Evolutionary conservation across 257 asterid species (phyloP), one percentile per base, ranked within the genome.

Genomic region (Solanum lignicaule): DNA sequence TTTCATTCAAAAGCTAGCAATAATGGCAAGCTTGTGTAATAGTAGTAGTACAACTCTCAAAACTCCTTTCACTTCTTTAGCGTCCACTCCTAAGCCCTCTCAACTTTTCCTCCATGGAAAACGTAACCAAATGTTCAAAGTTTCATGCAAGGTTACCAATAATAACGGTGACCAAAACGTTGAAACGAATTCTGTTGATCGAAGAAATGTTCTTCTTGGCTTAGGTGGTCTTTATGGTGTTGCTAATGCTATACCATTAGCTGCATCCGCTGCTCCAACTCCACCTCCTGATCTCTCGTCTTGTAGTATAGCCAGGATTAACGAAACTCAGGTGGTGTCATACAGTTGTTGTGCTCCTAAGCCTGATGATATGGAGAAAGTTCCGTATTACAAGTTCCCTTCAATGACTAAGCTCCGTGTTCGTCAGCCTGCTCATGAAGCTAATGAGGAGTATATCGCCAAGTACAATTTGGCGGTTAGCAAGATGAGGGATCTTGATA

Each of bases 391-490:
- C 23, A 35, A 31, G 72, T 85, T 88, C 33, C 43, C 86, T 5
- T 5, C 62, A 11, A 31, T 83, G 48, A 10, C 75, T 21, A 8
- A 36, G 48, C 72, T 39, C 86, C 81, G 86, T 29, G 55, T 83
- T 18, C 89, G 91, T 12, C 11, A 35, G 87, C 32, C 84, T n/a
- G 89, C 89, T n/a, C 89, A 89, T 36, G 41, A 31, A 11, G 48
- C 78, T 9, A 41, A 10, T 7, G 33, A 58, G 46, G 82, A 14
- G 23, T 62, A 58, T 9, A 20, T 73, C 5, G 81, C 65, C 11
- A 87, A 89, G 83, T 89, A 83, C 87, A 32, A 27, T 36, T 14
- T 68, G 16, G 91, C 89, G 21, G 6, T 83, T 31, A 72, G 85
- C 43, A 38, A 5, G 39, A 87, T 89, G 91, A 89, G 5, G 5